A percentile compares a stretch with the other conserved stretches of the same genome.
Evolutionary conservation across 169 alveolate genomes (phyloP).

Genomic region (Theileria annulata): DNA sequence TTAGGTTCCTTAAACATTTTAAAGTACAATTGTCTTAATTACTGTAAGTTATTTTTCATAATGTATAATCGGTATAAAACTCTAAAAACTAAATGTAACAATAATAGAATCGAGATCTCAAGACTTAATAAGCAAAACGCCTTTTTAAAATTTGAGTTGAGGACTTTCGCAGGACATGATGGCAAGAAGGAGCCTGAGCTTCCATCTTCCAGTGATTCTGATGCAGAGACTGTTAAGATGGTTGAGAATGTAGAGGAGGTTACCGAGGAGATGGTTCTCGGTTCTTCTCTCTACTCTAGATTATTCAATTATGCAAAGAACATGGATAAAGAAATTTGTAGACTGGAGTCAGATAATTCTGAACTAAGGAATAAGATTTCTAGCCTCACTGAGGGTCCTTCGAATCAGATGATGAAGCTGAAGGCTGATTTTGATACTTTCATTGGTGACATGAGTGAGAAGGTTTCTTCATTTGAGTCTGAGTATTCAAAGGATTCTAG

Average conservation of each 20-base stretch:
- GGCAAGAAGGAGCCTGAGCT: constrained; percentile 4
- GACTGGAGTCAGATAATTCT: constrained; percentile 46
- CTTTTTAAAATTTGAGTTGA: constrained; percentile 21
- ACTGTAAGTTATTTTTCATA: not conserved
- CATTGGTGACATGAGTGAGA: not conserved
- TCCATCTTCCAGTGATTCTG: constrained; percentile 15
- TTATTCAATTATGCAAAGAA: constrained; percentile 11
- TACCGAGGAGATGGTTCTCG: constrained; percentile 49
- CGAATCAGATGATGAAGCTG: not conserved
- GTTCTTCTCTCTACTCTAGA: constrained; percentile 44
- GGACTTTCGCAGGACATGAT: not conserved
- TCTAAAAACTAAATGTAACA: constrained; percentile 5
- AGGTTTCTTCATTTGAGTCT: constrained; percentile 16
- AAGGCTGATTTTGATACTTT: constrained; percentile 2
- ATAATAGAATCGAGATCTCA: not conserved
- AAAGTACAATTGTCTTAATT: not conserved
- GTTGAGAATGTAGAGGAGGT: constrained; percentile 40
- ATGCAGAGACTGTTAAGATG: not conserved
- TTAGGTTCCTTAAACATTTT: not conserved
- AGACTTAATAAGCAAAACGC: constrained; percentile 31
- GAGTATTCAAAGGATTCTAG: not conserved
- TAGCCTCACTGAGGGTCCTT: constrained; percentile 9
- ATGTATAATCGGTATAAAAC: constrained; percentile 14
- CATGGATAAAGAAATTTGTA: constrained; percentile 34
- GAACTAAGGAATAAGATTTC: constrained; percentile 5